These are phyloP conservation scores for Loxodes magnus DNA, from an alignment of 73 alveolate genomes.

Conservation along the genomic window DNA sequence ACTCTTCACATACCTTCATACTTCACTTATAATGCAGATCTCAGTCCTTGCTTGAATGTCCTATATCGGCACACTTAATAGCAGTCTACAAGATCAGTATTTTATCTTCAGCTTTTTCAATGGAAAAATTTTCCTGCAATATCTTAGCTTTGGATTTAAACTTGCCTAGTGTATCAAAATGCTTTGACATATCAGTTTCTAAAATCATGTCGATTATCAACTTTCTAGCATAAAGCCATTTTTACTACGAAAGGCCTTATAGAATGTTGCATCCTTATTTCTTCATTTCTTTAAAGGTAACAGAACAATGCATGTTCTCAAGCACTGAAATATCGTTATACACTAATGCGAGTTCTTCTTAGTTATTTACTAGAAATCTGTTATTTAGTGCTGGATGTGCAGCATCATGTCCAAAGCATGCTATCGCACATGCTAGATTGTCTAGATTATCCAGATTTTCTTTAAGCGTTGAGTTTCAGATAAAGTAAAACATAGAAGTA, in stretches of 20 bases:
- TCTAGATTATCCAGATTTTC: conserved; percentile 7
- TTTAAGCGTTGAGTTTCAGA: conserved; percentile 11
- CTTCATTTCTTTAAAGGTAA: not conserved
- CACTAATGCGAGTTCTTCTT: conserved; percentile 8
- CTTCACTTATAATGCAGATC: conserved; percentile 60
- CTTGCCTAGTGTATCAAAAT: conserved; percentile 19
- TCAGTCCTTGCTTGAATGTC: conserved; percentile 64
- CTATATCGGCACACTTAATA: conserved; percentile 69
- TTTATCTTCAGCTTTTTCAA: too few species aligned
- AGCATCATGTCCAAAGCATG: conserved; percentile 21
- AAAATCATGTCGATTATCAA: conserved; percentile 35
- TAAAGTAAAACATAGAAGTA: conserved; percentile 24
- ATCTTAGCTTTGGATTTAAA: conserved; percentile 13
- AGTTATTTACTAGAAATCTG: conserved; percentile 6
- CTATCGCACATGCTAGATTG: conserved; percentile 5
- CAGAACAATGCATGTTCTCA: conserved; percentile 6
- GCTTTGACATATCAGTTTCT: conserved; percentile 53
- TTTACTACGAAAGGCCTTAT: conserved; percentile 14
- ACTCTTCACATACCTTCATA: conserved; percentile 60
- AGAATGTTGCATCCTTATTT: conserved; percentile 15
- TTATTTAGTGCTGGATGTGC: conserved; percentile 12
- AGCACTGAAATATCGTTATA: conserved; percentile 14
- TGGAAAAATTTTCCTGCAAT: too few species aligned
- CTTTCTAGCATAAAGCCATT: conserved; percentile 33
- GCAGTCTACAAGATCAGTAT: too few species aligned